Evolutionary conservation across 495 filamentous ascomycete species (phyloP).

Genomic region (Aspergillus saccharolyticus): DNA sequence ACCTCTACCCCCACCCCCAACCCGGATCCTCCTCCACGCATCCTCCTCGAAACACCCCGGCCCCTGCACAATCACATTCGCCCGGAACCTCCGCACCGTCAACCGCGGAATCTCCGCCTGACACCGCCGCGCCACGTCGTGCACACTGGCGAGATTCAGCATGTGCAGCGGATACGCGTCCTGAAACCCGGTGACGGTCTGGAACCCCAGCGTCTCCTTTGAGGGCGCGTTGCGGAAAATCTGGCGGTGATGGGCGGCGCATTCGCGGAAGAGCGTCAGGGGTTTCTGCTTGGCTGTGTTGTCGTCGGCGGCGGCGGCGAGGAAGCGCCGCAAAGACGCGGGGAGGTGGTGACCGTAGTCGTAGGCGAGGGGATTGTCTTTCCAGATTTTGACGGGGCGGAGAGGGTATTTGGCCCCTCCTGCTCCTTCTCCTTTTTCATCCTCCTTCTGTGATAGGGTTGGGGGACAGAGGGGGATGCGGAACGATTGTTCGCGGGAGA

Average conservation of each 20-base stretch:
- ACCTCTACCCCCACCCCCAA: constrained; percentile 27
- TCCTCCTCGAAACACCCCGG: constrained; percentile 66
- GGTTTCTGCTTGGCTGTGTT: constrained; percentile 23
- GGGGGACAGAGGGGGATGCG: constrained; percentile 62
- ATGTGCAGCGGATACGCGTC: constrained; percentile 89
- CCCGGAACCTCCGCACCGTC: constrained; percentile 67
- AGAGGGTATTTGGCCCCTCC: constrained; percentile 58
- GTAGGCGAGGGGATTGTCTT: constrained; percentile 51
- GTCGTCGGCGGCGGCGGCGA: constrained; percentile 20
- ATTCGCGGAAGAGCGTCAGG: constrained; percentile 66
- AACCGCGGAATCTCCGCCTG: constrained; percentile 54
- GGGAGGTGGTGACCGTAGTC: constrained; percentile 49
- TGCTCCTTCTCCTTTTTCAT: too few species aligned
- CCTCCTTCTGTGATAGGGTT: constrained; percentile 44
- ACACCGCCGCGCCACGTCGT: constrained; percentile 51
- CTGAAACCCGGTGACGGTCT: constrained; percentile 72
- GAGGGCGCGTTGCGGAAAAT: constrained; percentile 73
- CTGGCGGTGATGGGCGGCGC: constrained; percentile 54
- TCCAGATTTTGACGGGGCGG: constrained; percentile 73
- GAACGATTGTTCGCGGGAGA: constrained; percentile 36
- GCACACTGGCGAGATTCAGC: constrained; percentile 68
- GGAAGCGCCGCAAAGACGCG: constrained; percentile 52
- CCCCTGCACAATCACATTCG: constrained; percentile 74
- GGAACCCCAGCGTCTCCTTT: constrained; percentile 64
- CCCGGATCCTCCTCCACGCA: constrained; percentile 65